Conservation (phyloP, 176 grass and related monocot species). For the Oryza rufipogon region DNA sequence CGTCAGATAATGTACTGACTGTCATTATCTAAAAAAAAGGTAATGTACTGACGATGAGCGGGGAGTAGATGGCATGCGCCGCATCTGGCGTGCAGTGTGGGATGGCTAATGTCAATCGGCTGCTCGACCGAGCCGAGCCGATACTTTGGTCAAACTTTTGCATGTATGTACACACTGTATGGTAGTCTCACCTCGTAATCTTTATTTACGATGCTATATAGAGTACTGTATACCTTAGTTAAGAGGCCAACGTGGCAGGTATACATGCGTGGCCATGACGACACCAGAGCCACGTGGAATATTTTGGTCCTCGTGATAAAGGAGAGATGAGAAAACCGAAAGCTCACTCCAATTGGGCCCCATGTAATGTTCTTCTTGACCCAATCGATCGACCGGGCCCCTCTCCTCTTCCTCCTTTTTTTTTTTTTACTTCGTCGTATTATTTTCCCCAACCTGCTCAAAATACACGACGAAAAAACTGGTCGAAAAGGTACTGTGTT, state of each 20-base stretch:
- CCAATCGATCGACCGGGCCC: background rate
- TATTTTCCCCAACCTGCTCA: slow-evolving; percentile 14
- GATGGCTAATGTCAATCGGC: background rate
- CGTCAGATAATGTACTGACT: background rate
- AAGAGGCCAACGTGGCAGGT: background rate
- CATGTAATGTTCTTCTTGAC: slow-evolving; percentile 34
- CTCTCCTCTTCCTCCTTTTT: background rate
- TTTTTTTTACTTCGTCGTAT: slow-evolving; percentile 9
- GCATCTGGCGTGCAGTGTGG: background rate
- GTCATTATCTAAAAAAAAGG: no score
- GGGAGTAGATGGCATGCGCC: background rate
- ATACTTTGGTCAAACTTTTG: slow-evolving; percentile 32
- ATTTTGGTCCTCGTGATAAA: slow-evolving; percentile 63
- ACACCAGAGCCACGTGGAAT: slow-evolving; percentile 60
- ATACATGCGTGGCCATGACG: slow-evolving; percentile 35
- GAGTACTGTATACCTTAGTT: background rate
- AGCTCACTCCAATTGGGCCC: slow-evolving; percentile 51
- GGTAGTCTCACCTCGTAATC: background rate
- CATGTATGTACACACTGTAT: slow-evolving; percentile 24
- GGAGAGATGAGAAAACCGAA: slow-evolving; percentile 48
- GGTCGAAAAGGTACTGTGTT: slow-evolving; percentile 52
- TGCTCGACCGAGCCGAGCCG: background rate
- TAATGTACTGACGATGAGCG: background rate
- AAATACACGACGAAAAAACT: slow-evolving; percentile 37
- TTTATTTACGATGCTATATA: background rate